Base-by-base conservation (phyloP, 1,284 basidiomycete species). In the Grifola frondosa region DNA sequence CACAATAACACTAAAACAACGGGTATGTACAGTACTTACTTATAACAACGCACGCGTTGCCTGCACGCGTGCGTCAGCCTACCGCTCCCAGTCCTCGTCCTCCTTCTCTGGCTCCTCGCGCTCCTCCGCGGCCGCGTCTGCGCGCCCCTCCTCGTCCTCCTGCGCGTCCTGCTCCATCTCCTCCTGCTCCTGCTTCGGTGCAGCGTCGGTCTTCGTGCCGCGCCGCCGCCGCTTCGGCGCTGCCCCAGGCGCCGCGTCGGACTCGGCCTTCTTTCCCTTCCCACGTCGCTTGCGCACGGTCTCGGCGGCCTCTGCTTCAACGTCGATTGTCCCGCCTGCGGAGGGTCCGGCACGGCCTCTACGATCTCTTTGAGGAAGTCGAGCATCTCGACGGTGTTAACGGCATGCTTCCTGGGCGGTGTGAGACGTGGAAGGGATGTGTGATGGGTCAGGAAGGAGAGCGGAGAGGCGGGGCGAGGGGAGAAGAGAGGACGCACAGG, bases 361-460 rank as follows among this genome's bases (percentile, higher is more conserved):
- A 97, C 93, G 42, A 97, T 84, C 60, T 98, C 95, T 61, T 93
- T 91, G 34, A 98, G 77, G 65, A 99, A 99, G 67, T 99, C 96
- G 50, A 98, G 85, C 70, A 86, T 89, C 49, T 94, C 86, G 24
- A 85, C 90, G 9, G 83, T 86, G 52, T 93, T 86, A 7, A 98
- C 85, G 0, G 95, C 91, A 55, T 95, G 88, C 76, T 99, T 99
- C 50, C 96, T 98, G 62, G 23, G 19, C n/a, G 13, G 24, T 9
- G 35, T 28, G 22, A 22, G 26, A 30, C 3, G 20, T 44, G 42
- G 49, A 42, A 43, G 42, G 33, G 30, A 31, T 29, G 17, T 24
- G 23, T 29, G 31, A 17, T 19, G 20, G 15, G 37, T 41, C 26
- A 37, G 19, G 33, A 16, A 15, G 32, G 9, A 26, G 17, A 28